phyloP scores from a whole-genome alignment of 2,329 filamentous ascomycete genomes.

The Trichocomaceae sp. region DNA sequence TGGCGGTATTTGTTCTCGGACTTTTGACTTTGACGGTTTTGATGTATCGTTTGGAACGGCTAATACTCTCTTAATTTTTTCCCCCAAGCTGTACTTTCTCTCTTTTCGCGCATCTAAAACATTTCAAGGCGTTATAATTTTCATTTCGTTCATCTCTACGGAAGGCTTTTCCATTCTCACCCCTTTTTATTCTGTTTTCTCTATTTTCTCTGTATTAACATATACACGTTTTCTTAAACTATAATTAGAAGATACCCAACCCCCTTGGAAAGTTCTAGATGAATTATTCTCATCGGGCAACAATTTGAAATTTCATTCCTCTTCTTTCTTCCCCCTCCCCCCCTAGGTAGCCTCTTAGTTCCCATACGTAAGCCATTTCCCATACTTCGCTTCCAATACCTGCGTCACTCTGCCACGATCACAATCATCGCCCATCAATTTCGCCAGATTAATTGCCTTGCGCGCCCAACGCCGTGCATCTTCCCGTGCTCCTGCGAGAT shows the following conservation, averaged over 20 bases:
- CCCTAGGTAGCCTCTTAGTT: too few relatives aligned
- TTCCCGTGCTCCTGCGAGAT: constrained; percentile 27
- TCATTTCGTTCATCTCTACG: background rate
- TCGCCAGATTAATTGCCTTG: constrained; percentile 32
- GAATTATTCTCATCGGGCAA: background rate
- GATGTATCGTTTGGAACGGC: background rate
- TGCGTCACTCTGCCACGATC: background rate
- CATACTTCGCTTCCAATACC: constrained; percentile 25
- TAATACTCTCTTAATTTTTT: background rate
- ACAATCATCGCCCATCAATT: constrained; percentile 16
- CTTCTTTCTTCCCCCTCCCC: background rate
- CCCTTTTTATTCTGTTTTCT: background rate
- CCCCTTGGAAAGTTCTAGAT: constrained; percentile 3
- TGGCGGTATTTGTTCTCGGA: background rate
- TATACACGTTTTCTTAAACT: background rate
- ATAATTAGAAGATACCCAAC: constrained; percentile 10
- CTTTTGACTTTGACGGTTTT: background rate
- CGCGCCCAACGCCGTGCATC: constrained; percentile 31
- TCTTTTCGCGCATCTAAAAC: constrained; percentile 2
- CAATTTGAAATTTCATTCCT: constrained; percentile 5
- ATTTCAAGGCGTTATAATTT: constrained; percentile 3
- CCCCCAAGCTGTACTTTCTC: constrained; percentile 12
- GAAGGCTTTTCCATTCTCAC: background rate
- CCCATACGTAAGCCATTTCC: constrained; percentile 18
- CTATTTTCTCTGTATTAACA: too few relatives aligned